Base-by-base conservation (phyloP, 805 yeast species). In the Candida germanica region DNA sequence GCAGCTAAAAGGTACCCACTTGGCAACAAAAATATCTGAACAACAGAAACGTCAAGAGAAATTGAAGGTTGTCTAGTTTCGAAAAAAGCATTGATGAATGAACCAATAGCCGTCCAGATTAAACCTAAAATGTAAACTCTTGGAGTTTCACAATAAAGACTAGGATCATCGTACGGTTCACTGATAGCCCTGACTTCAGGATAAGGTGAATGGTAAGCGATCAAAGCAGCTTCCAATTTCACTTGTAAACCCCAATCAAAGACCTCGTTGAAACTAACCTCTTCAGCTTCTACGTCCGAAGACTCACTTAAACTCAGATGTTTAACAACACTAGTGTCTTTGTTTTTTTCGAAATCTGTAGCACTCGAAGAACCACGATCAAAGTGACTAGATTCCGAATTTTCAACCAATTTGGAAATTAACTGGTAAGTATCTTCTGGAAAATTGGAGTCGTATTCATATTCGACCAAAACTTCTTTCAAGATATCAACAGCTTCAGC, bases 131-230 rank as follows among this genome's bases (percentile, higher is more conserved):
- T 56, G 68, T 81, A 79, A 43, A 74, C 75, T 29, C 83, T 61
- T 33, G 74, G 43, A 4, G 83, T 77, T 40, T 75, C 78, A 26
- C 65, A 69, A 0, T 77, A 73, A 18, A 69, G 43, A 3, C 43
- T 33, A 0, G 71, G 70, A 39, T 79, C 80, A 44, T 79, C 84
- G 32, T 48, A 59, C 5, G 79, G 73, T n/a, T 77, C 79, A 11
- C 78, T 77, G 13, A 80, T 71, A 7, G 85, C 78, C 20, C 85
- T 58, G n/a, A 80, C 81, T 48, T 80, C 86, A 1, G 83, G 81
- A 44, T 78, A 78, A 4, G 83, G 82, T 3, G 80, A 73, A 49
- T 65, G 69, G 43, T 42, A 61, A 9, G 56, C 59, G 6, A 55
- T 57, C 28, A 73, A 48, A 19, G 63, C 65, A 3, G 77, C 77